Conservation (phyloP, 768 basidiomycete genomes). For the Leccinum imitatum region DNA sequence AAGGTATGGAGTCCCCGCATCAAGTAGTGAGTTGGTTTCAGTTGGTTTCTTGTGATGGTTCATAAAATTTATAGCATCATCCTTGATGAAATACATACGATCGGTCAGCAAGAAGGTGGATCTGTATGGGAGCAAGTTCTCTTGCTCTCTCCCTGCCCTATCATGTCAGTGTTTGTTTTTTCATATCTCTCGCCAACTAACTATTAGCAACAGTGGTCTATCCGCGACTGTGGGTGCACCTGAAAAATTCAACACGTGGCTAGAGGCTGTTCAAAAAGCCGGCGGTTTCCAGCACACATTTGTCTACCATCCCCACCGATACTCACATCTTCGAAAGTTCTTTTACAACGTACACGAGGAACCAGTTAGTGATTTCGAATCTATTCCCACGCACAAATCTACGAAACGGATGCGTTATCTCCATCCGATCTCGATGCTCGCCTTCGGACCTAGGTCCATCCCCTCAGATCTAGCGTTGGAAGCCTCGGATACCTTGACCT, state of each 20-base stretch:
- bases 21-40: conserved; percentile 44
- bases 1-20: conserved; percentile 60
- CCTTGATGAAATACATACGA: conserved; percentile 55
- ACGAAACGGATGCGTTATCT: conserved; percentile 50
- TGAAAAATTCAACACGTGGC: conserved; percentile 64
- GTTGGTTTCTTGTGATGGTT: background rate
- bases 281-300: conserved; percentile 60
- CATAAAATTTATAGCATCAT: conserved; percentile 50
- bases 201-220: conserved; percentile 48
- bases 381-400: conserved; percentile 37
- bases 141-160: conserved; percentile 65
- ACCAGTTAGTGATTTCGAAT: conserved; percentile 29
- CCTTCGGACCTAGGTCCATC: conserved; percentile 48
- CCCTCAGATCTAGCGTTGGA: conserved; percentile 68
- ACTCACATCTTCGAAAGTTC: conserved; percentile 73
- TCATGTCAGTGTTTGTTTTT: conserved; percentile 51
- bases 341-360: conserved; percentile 42
- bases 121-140: conserved; percentile 77
- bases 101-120: conserved; percentile 69
- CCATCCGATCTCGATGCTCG: conserved; percentile 63
- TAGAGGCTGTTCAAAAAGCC: conserved; percentile 55
- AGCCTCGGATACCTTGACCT: conserved; percentile 50
- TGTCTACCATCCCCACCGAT: conserved; percentile 65
- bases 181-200: background rate
- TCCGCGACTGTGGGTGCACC: conserved; percentile 72